phyloP scores from a whole-genome alignment of 345 rosid species.

The Eucalyptus marginata region DNA sequence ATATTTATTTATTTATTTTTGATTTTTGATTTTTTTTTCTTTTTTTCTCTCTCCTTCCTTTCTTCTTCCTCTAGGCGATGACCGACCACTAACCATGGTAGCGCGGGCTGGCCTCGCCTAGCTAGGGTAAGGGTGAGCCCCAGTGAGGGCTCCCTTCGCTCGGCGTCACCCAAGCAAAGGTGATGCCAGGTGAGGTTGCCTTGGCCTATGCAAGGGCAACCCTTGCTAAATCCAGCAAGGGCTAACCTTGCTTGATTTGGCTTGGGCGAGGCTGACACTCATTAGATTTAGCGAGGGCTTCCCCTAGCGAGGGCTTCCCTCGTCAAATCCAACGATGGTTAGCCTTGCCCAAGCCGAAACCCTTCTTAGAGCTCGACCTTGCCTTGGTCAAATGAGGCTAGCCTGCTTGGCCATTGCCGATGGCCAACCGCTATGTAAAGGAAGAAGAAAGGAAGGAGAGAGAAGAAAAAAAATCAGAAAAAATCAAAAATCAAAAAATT shows the following conservation, averaged over 20 bases:
- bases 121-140: too few relatives aligned
- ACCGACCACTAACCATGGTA: rapidly evolving
- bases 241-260: too few relatives aligned
- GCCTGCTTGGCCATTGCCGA: rapidly evolving
- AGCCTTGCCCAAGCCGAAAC: rapidly evolving
- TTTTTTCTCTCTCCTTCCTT: too few relatives aligned
- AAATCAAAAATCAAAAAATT: too few relatives aligned
- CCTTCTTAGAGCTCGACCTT: rapidly evolving
- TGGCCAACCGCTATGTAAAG: rapidly evolving
- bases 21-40: rapidly evolving
- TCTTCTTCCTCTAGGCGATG: too few relatives aligned
- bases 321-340: rapidly evolving
- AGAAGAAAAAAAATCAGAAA: too few relatives aligned
- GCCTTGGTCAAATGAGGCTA: rapidly evolving
- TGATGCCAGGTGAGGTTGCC: rapidly evolving
- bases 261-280: rapidly evolving
- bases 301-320: too few relatives aligned
- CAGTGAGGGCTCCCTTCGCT: rapidly evolving
- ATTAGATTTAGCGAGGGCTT: too few relatives aligned
- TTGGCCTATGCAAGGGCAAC: rapidly evolving
- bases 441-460: too few relatives aligned
- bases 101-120: rapidly evolving
- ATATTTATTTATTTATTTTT: too few relatives aligned
- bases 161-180: rapidly evolving
- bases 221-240: too few relatives aligned